A percentile compares a stretch with the other conserved stretches of the same genome.
Evolutionary conservation across 1,139 yeast species (phyloP).

Genomic region (Yamadazyma siamensis): DNA sequence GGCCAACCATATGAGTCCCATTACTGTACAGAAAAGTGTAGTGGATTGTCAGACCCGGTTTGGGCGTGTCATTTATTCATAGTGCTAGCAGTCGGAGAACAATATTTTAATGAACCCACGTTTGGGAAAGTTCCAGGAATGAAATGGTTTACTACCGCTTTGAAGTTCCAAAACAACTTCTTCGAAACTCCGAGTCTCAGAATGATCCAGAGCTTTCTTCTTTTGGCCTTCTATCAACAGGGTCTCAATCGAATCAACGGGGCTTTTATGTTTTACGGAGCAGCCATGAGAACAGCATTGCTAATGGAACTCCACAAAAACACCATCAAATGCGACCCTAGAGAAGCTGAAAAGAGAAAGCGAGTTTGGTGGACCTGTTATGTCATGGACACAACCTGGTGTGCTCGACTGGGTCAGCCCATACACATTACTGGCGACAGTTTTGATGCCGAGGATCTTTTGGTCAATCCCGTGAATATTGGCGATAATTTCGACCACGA

Average conservation of each 20-base stretch:
- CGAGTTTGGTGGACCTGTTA: slow-evolving; percentile 14
- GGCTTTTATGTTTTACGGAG: slow-evolving; percentile 11
- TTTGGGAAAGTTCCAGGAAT: slow-evolving; percentile 13
- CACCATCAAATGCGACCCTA: slow-evolving; percentile 2
- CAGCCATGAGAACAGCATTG: slow-evolving; percentile 10
- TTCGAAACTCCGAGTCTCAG: slow-evolving; percentile 10
- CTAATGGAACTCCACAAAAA: slow-evolving; percentile 11
- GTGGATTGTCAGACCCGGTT: too few species aligned
- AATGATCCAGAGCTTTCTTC: slow-evolving; percentile 10
- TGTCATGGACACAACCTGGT: slow-evolving; percentile 12
- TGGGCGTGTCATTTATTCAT: slow-evolving; percentile 10
- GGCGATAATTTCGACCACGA: slow-evolving; percentile 9
- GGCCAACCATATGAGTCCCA: neutral
- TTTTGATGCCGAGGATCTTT: slow-evolving; percentile 10
- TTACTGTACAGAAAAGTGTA: too few species aligned
- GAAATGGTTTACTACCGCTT: slow-evolving; percentile 11
- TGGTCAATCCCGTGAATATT: slow-evolving; percentile 4
- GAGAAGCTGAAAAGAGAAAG: slow-evolving; percentile 8
- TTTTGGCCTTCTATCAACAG: slow-evolving; percentile 13
- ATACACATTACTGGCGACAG: slow-evolving; percentile 10
- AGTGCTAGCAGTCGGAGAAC: slow-evolving; percentile 12
- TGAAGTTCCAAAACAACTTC: slow-evolving; percentile 8
- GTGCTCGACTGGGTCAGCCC: slow-evolving; percentile 12
- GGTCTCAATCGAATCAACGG: slow-evolving; percentile 11
- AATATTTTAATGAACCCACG: slow-evolving; percentile 11